Conservation (phyloP, 495 filamentous ascomycete species). For the Aspergillus coremiiformis region DNA sequence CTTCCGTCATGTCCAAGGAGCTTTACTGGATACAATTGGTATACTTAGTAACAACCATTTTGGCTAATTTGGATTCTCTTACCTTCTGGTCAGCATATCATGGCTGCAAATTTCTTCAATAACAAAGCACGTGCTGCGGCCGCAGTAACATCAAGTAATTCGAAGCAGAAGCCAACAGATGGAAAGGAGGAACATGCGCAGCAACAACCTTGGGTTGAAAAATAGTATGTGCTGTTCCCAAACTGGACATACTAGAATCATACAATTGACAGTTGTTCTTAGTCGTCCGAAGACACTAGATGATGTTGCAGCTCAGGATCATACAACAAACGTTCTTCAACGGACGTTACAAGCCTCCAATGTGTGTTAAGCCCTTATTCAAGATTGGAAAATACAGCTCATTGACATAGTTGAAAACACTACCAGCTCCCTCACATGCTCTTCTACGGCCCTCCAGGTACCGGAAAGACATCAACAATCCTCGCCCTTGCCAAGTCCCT, state of each 20-base stretch:
- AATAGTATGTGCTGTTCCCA: conserved; percentile 67
- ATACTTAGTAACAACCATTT: background rate
- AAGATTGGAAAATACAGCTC: background rate
- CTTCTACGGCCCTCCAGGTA: conserved; percentile 96
- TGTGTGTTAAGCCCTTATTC: conserved; percentile 34
- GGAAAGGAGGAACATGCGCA: conserved; percentile 55
- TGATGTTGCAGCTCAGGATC: conserved; percentile 96
- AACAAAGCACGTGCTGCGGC: conserved; percentile 86
- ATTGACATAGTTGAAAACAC: background rate
- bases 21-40: background rate
- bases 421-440: conserved; percentile 92
- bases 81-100: background rate
- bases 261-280: conserved; percentile 3
- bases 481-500: conserved; percentile 94
- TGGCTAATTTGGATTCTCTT: background rate
- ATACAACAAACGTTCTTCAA: conserved; percentile 87
- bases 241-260: conserved; percentile 1
- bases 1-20: conserved; percentile 12
- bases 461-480: conserved; percentile 98
- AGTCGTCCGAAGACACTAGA: conserved; percentile 89
- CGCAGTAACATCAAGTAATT: conserved; percentile 48
- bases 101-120: conserved; percentile 80
- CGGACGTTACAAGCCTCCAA: conserved; percentile 92
- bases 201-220: conserved; percentile 95
- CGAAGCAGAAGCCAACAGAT: conserved; percentile 47